Percentiles rank a stretch among this genome's conserved stretches.
phyloP scores from a whole-genome alignment of 768 basidiomycete species.

The Amanita thiersii region DNA sequence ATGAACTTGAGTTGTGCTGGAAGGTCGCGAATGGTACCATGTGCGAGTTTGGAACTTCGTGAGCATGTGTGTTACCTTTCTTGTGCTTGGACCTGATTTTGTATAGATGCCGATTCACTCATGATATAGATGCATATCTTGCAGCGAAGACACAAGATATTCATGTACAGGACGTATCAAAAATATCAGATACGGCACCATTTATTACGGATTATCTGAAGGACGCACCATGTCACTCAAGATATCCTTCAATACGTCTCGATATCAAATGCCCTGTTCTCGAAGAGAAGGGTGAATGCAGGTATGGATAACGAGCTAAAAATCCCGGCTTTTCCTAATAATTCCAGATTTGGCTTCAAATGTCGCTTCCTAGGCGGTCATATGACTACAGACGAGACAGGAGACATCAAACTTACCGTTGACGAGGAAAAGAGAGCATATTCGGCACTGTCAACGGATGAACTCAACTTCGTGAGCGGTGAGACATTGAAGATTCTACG shows the following conservation, averaged over 20 bases:
- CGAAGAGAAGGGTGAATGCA: slow-evolving; percentile 64
- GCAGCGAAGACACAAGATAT: slow-evolving; percentile 70
- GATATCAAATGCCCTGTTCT: slow-evolving; percentile 60
- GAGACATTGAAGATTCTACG: slow-evolving; percentile 55
- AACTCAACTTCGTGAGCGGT: slow-evolving; percentile 62
- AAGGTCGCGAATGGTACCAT: slow-evolving; percentile 57
- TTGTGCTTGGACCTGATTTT: background rate
- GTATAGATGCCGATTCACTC: slow-evolving; percentile 67
- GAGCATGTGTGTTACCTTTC: slow-evolving; percentile 17
- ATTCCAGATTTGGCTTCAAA: slow-evolving; percentile 66
- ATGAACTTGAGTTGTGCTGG: slow-evolving; percentile 81
- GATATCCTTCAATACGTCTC: slow-evolving; percentile 34
- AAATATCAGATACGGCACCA: slow-evolving; percentile 39
- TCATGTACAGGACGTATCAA: slow-evolving; percentile 37
- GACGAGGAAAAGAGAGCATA: slow-evolving; percentile 55
- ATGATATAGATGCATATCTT: slow-evolving; percentile 73
- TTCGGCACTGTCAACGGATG: slow-evolving; percentile 38
- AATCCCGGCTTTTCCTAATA: background rate
- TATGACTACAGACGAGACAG: slow-evolving; percentile 37
- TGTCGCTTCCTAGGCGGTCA: slow-evolving; percentile 89
- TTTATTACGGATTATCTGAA: slow-evolving; percentile 31
- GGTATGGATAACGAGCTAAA: slow-evolving; percentile 20
- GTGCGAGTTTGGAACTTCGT: slow-evolving; percentile 70
- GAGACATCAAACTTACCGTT: slow-evolving; percentile 31
- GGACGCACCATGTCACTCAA: slow-evolving; percentile 19